Base-by-base conservation (phyloP, 2,329 filamentous ascomycete genomes). In the Penicillium sclerotigenum region DNA sequence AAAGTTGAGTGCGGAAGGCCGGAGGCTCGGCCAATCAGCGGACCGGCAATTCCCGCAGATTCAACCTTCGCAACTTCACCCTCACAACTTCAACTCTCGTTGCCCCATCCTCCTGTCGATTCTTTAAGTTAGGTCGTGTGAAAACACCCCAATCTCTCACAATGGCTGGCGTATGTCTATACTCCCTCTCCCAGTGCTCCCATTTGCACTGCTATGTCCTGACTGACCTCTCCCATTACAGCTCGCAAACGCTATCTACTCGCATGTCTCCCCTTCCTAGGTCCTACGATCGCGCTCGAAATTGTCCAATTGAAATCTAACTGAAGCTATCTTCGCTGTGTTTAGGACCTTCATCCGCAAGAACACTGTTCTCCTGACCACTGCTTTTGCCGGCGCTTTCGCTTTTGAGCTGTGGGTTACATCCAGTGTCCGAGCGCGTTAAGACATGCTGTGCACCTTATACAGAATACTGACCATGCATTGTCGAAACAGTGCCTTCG, bases 351-450 rank as follows among this genome's bases (percentile, higher is more conserved):
- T 97, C 67, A 87, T 97, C 82, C 87, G 88, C 77, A 87, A 84
- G 74, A 99, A 99, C 83, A 88, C 83, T 69, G 82, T 88, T 75
- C 96, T 96, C 85, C 82, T 99, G 70, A 87, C 85, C 65, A 83
- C 86, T 63, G 89, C 99, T 73, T 99, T 99, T 75, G 84, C 81
- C 66, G 83, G 86, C 65, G 93, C 92, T 65, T 99, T 99, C 73
- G 90, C 83, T 63, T 91, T 96, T 74, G 91, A 97, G 81, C 83
- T 99, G 94, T 99, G 85, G 73, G 90, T 79, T 51, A 60, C 51
- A 51, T 47, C 18, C 56, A 29, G 37, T 26, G 22, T 51, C 31
- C 40, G 33, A 31, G 22, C 50, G 49, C 52, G 41, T 41, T 22
- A 42, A 49, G 50, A 52, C 31, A 52, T 40, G 33, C n/a, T 47